Base-by-base conservation (phyloP, 2,329 filamentous ascomycete species). In the Aciculosporium take region DNA sequence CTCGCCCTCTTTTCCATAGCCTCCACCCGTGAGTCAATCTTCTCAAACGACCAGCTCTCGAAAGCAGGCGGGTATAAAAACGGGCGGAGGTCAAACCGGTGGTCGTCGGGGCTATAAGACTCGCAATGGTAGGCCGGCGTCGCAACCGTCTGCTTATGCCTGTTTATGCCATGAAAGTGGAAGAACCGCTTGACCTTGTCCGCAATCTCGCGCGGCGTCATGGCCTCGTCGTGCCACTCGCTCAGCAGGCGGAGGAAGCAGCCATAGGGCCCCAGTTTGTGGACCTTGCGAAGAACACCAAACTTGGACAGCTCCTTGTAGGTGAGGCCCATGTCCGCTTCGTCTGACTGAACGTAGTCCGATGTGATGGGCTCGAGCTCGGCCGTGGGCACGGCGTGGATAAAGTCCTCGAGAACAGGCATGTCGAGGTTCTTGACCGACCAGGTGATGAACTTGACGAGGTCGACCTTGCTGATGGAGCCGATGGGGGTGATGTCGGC, bases 381-480 rank as follows among this genome's bases (percentile, higher is more conserved):
- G 6, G 72, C 72, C 0, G 68, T 72, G 9, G 72, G 73, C 0
- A 60, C 65, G 1, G 73, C 76, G 34, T 69, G 62, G 36, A 84
- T 60, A 56, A 84, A 84, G 8, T 74, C 68, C 9, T 69, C 56
- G 17, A 83, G 64, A 37, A 81, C 73, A 0, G 77, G 76, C 3
- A 84, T 62, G 3, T 67, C 56, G 56, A 81, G 82, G 23, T 64
- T 60, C 28, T 59, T 59, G 23, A 63, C 54, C 1, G 74, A 67
- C 65, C 71, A 83, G 29, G 58, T 58, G 45, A 83, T 78, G 56
- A 84, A 83, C 10, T 66, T 57, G 52, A 78, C 80, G 2, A 82
- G 65, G 49, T 84, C 80, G 2, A 68, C 73, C 55, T 84, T 84
- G 32, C 45, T 47, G 4, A 55, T 46, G 1, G 46, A 48, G 49